Base-by-base conservation (phyloP, 1,284 basidiomycete species). In the Porogramme epimiltina region DNA sequence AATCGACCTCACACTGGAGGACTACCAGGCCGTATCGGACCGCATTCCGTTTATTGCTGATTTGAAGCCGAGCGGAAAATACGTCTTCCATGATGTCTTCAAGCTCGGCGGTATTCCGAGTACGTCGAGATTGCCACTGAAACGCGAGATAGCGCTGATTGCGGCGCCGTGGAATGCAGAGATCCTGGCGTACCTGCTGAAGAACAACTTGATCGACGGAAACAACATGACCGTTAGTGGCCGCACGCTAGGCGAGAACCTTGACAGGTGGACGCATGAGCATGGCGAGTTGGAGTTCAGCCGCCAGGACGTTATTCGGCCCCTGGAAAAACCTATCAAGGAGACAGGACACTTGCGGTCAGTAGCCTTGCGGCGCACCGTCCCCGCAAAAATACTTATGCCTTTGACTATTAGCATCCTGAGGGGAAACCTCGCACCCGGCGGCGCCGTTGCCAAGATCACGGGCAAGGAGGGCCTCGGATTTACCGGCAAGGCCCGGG, bases 361-460 rank as follows among this genome's bases (percentile, higher is more conserved):
- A 60, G 78, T 40, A 28, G 42, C 23, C 31, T n/a, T n/a, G n/a
- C n/a, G n/a, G n/a, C n/a, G n/a, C n/a, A n/a, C n/a, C n/a, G n/a
- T n/a, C 16, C 19, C 23, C n/a, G 39, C 28, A 34, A 16, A 20
- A 18, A n/a, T 6, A 8, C 20, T 24, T 39, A n/a, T n/a, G n/a
- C n/a, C n/a, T n/a, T n/a, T n/a, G n/a, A n/a, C n/a, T n/a, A 37
- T 16, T 62, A 91, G 90, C 52, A 90, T 92, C 58, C 71, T 92
- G 52, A 85, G 81, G 58, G 93, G 93, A 36, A 95, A 93, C 68
- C 80, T 96, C n/a, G 93, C 93, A 1, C 93, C 93, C 10, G 91
- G 91, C 28, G 92, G 93, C 43, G 92, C 93, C n/a, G 93, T 96
- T 23, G 89, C 91, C 24, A 96, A 96, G 72, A 92, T 96, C 58